phyloP scores from a whole-genome alignment of 345 rosid species.

The Toxicodendron radicans region DNA sequence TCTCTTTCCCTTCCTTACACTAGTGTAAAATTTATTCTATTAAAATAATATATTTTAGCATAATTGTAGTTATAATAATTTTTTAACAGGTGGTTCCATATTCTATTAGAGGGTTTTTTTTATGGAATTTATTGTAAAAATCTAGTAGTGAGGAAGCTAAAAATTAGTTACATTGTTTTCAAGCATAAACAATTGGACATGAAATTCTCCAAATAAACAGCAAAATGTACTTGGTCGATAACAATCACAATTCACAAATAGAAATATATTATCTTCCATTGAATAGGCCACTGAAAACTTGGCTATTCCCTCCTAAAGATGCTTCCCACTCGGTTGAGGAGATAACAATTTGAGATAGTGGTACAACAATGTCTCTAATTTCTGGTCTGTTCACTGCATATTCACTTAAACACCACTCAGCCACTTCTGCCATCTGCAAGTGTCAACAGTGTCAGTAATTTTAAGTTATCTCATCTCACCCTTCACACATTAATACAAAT shows the following conservation, averaged over 20 bases:
- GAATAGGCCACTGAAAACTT: conserved; percentile 53
- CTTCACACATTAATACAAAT: neutral
- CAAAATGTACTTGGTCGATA: neutral
- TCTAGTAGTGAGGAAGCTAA: neutral
- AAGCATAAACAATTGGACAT: neutral
- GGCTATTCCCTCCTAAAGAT: conserved; percentile 57
- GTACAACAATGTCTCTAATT: conserved; percentile 48
- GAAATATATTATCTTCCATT: conserved; percentile 43
- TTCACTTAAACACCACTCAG: conserved; percentile 55
- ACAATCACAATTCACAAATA: neutral
- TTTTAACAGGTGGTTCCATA: no score
- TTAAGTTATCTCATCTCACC: neutral
- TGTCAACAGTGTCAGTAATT: no score
- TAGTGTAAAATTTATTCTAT: no score
- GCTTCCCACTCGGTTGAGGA: conserved; percentile 67
- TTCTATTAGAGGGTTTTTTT: no score
- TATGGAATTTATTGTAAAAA: no score
- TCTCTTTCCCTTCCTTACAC: no score
- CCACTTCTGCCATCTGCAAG: conserved; percentile 56
- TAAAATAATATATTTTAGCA: no score
- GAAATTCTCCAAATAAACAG: neutral
- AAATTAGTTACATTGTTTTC: no score
- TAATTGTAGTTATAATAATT: no score
- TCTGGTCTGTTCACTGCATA: conserved; percentile 52
- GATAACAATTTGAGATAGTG: conserved; percentile 33